Evolutionary conservation across 2,329 filamentous ascomycete species (phyloP).

Genomic region (Aspergillus proliferans): DNA sequence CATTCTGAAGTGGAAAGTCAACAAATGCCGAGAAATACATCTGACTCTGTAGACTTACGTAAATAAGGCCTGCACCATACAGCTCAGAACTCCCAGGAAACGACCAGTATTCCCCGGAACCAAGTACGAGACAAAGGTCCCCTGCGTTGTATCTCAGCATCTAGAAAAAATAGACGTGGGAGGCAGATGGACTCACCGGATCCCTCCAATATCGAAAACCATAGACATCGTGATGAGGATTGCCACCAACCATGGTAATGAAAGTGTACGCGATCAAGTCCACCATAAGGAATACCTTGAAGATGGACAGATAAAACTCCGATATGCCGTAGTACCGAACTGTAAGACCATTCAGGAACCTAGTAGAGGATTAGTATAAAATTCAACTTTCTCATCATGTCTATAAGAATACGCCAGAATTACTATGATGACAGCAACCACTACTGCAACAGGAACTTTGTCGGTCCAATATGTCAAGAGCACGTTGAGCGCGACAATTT

Average conservation of each 20-base stretch:
- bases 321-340: conserved; percentile 41
- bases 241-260: conserved; percentile 72
- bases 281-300: conserved; percentile 33
- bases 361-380: no score
- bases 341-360: conserved; percentile 34
- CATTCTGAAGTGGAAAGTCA: conserved; percentile 27
- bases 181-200: conserved; percentile 38
- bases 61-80: conserved; percentile 63
- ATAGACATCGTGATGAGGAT: conserved; percentile 61
- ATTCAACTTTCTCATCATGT: no score
- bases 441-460: conserved; percentile 31
- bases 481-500: conserved; percentile 34
- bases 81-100: conserved; percentile 51
- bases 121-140: conserved; percentile 61
- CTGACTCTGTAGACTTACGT: conserved; percentile 27
- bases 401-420: no score
- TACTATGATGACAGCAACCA: conserved; percentile 28
- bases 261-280: conserved; percentile 51
- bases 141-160: conserved; percentile 6
- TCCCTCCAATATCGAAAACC: conserved; percentile 60
- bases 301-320: conserved; percentile 43
- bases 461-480: conserved; percentile 36
- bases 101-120: conserved; percentile 56
- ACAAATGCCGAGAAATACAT: background rate
- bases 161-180: no score